phyloP scores from a whole-genome alignment of 2,329 filamentous ascomycete species.

The Claviceps quebecensis region DNA sequence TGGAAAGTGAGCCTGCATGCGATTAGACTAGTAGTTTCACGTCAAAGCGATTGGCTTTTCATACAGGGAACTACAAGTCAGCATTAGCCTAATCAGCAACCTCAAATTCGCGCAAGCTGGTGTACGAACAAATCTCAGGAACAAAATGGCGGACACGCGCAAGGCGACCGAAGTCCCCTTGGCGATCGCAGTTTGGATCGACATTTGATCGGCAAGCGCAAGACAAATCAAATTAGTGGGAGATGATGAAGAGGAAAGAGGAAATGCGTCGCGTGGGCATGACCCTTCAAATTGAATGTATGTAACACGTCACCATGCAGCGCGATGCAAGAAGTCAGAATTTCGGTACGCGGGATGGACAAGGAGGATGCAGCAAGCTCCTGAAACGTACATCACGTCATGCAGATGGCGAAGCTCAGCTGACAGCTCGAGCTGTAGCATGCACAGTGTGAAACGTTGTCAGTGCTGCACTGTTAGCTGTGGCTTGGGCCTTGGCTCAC shows the following conservation, averaged over 20 bases:
- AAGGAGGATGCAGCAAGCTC: background rate
- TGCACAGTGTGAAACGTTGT: background rate
- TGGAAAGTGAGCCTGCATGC: constrained; percentile 23
- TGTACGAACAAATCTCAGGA: constrained; percentile 22
- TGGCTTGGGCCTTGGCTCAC: background rate
- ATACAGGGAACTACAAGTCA: constrained; percentile 21
- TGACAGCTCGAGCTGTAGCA: background rate
- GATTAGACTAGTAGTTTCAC: constrained; percentile 4
- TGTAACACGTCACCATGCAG: background rate
- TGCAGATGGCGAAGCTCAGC: background rate
- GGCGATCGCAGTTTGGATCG: constrained; percentile 17
- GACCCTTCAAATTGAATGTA: background rate
- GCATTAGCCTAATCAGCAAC: constrained; percentile 5
- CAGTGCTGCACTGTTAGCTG: no score
- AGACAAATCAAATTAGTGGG: background rate
- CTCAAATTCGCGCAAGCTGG: background rate
- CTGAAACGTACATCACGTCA: constrained; percentile 1
- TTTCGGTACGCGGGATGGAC: background rate
- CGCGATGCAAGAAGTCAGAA: background rate
- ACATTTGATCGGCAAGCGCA: constrained; percentile 3
- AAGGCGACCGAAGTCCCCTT: constrained; percentile 23
- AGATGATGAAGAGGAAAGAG: background rate
- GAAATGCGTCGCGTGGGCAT: background rate
- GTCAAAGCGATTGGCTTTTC: constrained; percentile 3
- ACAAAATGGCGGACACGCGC: constrained; percentile 22